A percentile compares a stretch with the other conserved stretches of the same genome.
Evolutionary conservation across 2,329 filamentous ascomycete genomes (phyloP).

Genomic region (Lasiodiplodia hormozganensis): DNA sequence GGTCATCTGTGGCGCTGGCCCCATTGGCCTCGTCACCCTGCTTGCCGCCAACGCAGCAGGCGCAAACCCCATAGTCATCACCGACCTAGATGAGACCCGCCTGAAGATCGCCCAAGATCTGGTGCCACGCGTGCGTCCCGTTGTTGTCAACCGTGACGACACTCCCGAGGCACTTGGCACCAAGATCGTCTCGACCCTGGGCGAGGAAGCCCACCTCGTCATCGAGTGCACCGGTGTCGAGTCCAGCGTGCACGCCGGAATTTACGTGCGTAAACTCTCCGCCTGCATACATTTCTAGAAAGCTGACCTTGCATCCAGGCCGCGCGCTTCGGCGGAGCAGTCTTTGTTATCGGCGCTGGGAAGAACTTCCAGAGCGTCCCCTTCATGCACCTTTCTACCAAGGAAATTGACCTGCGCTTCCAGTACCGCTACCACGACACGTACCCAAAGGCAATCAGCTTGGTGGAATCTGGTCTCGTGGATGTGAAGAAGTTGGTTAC

Average conservation of each 20-base stretch:
- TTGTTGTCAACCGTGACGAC: slow-evolving; percentile 35
- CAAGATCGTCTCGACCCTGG: slow-evolving; percentile 6
- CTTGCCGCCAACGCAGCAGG: slow-evolving; percentile 62
- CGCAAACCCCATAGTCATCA: slow-evolving; percentile 63
- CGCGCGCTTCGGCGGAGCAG: slow-evolving; percentile 72
- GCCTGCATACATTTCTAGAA: slow-evolving; percentile 31
- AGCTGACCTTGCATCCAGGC: slow-evolving; percentile 47
- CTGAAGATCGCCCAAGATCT: slow-evolving; percentile 58
- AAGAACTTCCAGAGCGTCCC: slow-evolving; percentile 52
- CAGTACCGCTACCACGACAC: slow-evolving; percentile 50
- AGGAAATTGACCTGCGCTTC: slow-evolving; percentile 49
- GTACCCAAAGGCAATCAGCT: slow-evolving; percentile 50
- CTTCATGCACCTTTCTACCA: slow-evolving; percentile 47
- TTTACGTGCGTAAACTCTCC: slow-evolving; percentile 60
- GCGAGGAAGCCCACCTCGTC: slow-evolving; percentile 67
- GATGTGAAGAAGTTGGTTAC: slow-evolving; percentile 49
- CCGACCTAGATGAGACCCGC: slow-evolving; percentile 65
- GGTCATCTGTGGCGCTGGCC: slow-evolving; percentile 66
- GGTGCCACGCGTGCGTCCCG: slow-evolving; percentile 51
- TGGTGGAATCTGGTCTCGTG: slow-evolving; percentile 48
- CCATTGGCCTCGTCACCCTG: slow-evolving; percentile 65
- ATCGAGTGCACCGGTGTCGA: slow-evolving; percentile 83
- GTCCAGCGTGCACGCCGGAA: slow-evolving; percentile 73
- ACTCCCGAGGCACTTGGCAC: slow-evolving; percentile 43
- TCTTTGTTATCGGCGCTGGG: slow-evolving; percentile 81